Evolutionary conservation across 2,329 filamentous ascomycete genomes (phyloP), one percentile per base, ranked within the genome.

Genomic region (Aspergillus amoenus): DNA sequence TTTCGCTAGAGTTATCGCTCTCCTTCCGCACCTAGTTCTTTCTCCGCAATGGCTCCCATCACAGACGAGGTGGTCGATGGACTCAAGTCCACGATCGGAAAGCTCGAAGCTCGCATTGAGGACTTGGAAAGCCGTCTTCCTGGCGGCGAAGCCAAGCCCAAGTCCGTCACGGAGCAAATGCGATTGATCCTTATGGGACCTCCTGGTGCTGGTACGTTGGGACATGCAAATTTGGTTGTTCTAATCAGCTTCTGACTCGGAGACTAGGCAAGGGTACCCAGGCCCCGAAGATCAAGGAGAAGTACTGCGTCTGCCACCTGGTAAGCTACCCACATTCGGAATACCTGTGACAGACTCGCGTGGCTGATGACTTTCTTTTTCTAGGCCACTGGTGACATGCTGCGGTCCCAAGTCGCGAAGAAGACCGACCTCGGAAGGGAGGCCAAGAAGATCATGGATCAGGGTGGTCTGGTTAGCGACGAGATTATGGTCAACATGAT

Each of bases 401-500:
- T 99, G 72, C 92, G 94, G 72, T 96, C 93, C 66, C 94, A 99
- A 79, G 94, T 99, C 73, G 90, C 93, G 65, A 95, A 96, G 81
- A 97, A 97, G 87, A 99, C 94, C 57, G 79, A 90, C 59, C 87
- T 99, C 64, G 94, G 94, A 68, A 86, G 90, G 73, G 92, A 97
- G 82, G 94, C 94, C 66, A 99, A 99, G 88, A 97, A 97, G 87
- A 99, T 99, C 78, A 99, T 99, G 94, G 94, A 99, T 74, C 89
- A 93, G 76, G 94, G 94, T 69, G 93, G 93, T 67, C 87, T 99
- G 58, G 94, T 99, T 76, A 96, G 92, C 77, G 94, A 99, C 78
- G 93, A 97, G 75, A 99, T 99, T 74, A 93, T 99, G 85, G 90
- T 99, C 77, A 92, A 93, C 79, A 99, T 99, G 94, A 99, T 99